Evolutionary conservation across 2,329 filamentous ascomycete species (phyloP), one percentile per base, ranked within the genome.

Genomic region (Diaporthe sp.): DNA sequence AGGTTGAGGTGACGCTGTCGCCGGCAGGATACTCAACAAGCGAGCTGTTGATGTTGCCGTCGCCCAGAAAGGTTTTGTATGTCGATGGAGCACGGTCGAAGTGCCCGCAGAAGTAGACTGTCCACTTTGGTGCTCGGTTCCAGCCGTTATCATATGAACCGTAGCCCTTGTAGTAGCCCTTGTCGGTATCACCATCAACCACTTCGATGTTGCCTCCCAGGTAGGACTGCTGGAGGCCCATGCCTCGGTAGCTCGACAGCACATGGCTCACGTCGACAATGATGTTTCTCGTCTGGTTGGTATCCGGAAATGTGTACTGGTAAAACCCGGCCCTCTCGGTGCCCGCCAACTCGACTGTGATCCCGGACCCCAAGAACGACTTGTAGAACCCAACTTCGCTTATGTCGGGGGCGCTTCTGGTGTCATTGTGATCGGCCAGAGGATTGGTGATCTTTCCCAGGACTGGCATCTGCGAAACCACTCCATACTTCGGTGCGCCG

Each of bases 401-500:
- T 73, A 85, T 78, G 76, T 92, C 87, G 34, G 87, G 78, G 78
- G 81, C 78, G 77, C 87, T 86, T 82, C 92, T 88, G 0, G 86
- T 87, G 34, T 91, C 86, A n/a, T 88, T 90, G 46, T 90, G 85
- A 77, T 90, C 87, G 6, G 83, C 85, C 34, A 93, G 83, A 2
- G 91, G 91, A 75, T 93, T 88, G 10, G 78, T 79, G 57, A 91
- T 82, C 22, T 80, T 80, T 0, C 89, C 90, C 0, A 88, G 79
- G 0, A 90, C 82, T 0, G 90, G 91, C 82, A 92, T 86, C 81
- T 92, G 91, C 1, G 89, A 85, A 44, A 92, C 89, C 2, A 93
- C 90, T 6, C 92, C 92, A 76, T 94, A 94, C 81, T 94, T 94
- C 1, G 92, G 91, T 1, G 91, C 91, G 1, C 92, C 92, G 10